Evolutionary conservation across 2,329 filamentous ascomycete genomes (phyloP).

Genomic region (Trichoderma arundinaceum): DNA sequence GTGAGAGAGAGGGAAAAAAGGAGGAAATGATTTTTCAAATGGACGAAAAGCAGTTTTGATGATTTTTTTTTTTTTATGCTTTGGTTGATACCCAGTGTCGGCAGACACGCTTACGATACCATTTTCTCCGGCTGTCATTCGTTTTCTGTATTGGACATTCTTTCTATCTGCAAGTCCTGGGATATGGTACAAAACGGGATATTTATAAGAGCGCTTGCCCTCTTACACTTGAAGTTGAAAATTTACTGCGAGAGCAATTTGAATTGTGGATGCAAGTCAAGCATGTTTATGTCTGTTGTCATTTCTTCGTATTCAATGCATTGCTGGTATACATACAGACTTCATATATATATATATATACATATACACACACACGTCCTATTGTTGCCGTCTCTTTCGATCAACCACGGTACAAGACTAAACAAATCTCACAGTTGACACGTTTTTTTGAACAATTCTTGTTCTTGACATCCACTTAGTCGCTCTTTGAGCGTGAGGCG

Average conservation of each 20-base stretch:
- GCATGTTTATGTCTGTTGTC: neutral
- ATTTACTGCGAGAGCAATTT: neutral
- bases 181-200: slow-evolving; percentile 26
- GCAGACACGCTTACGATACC: slow-evolving; percentile 29
- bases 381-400: neutral
- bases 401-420: neutral
- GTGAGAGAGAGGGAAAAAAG: neutral
- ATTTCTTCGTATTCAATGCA: slow-evolving; percentile 23
- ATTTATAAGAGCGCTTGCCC: slow-evolving; percentile 12
- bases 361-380: slow-evolving; percentile 13
- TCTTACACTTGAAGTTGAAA: slow-evolving; percentile 16
- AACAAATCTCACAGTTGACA: neutral
- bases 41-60: slow-evolving; percentile 21
- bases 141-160: slow-evolving; percentile 28
- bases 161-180: slow-evolving; percentile 14
- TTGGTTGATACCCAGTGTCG: slow-evolving; percentile 33
- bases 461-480: slow-evolving; percentile 41
- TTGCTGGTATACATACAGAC: slow-evolving; percentile 28
- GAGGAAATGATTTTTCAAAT: neutral
- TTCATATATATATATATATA: slow-evolving; percentile 7
- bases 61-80: slow-evolving; percentile 8
- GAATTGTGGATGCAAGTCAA: neutral
- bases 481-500: slow-evolving; percentile 47
- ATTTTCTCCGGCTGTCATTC: slow-evolving; percentile 25
- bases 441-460: too few relatives aligned